Evolutionary conservation across 345 rosid species (phyloP).

Genomic region (Erodium maritimum): DNA sequence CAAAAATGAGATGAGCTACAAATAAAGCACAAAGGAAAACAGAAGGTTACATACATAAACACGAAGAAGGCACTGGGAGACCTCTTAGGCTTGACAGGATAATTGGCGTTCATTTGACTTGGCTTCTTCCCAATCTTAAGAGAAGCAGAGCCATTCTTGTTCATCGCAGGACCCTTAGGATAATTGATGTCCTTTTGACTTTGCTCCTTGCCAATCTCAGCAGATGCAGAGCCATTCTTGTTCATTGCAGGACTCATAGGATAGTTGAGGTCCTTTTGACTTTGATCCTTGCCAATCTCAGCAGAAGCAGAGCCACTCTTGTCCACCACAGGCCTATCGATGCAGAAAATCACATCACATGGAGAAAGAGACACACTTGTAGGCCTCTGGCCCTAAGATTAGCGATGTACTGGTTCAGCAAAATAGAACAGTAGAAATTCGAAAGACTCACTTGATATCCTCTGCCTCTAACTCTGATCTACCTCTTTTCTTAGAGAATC

Average conservation of each 20-base stretch:
- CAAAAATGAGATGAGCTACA: neutral
- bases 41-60: slow-evolving; percentile 6
- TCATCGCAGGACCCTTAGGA: too few relatives aligned
- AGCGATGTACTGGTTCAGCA: neutral
- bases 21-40: neutral
- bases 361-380: too few relatives aligned
- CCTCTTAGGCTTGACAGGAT: slow-evolving; percentile 67
- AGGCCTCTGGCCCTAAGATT: too few relatives aligned
- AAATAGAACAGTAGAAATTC: neutral
- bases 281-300: too few relatives aligned
- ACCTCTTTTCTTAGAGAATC: neutral
- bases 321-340: slow-evolving; percentile 3
- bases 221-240: too few relatives aligned
- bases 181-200: too few relatives aligned
- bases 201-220: too few relatives aligned
- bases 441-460: neutral
- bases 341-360: neutral
- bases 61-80: slow-evolving; percentile 75
- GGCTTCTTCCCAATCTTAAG: too few relatives aligned
- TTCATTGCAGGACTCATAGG: too few relatives aligned
- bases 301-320: too few relatives aligned
- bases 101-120: slow-evolving; percentile 16
- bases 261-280: too few relatives aligned
- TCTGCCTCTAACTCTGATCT: neutral
- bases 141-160: too few relatives aligned